Percentiles rank a stretch among this genome's conserved stretches.
Conservation (phyloP, 495 filamentous ascomycete species). For the Aspergillus campestris region DNA sequence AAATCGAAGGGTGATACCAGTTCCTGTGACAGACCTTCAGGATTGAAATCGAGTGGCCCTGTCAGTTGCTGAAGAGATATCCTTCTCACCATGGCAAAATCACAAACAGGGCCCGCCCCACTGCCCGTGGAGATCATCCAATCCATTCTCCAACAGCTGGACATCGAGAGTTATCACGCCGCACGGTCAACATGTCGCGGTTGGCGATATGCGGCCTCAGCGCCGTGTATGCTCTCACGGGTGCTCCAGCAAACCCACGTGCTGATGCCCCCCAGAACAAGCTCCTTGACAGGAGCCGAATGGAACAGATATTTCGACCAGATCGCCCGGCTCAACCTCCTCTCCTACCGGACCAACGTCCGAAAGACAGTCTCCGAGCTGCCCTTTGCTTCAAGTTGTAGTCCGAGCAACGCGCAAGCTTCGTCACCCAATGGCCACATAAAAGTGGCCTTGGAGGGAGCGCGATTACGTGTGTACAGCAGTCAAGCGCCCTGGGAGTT, state of each 20-base stretch:
- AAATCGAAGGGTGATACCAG: too few species aligned
- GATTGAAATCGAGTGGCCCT: too few species aligned
- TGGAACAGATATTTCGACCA: conserved; percentile 14
- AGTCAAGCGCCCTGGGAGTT: conserved; percentile 1
- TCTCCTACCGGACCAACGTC: conserved; percentile 3
- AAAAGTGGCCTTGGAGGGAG: conserved; percentile 8
- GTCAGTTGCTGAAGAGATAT: too few species aligned
- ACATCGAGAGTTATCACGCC: conserved; percentile 10
- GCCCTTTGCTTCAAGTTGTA: conserved; percentile 4
- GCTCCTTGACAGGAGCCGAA: conserved; percentile 4
- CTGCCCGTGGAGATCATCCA: conserved; percentile 17
- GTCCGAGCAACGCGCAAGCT: neutral
- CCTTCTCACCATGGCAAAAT: neutral
- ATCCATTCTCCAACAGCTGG: conserved; percentile 8
- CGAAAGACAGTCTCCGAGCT: conserved; percentile 3
- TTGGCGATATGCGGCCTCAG: conserved; percentile 13
- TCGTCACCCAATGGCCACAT: conserved; percentile 7
- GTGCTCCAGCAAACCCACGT: conserved; percentile 8
- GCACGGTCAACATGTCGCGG: conserved; percentile 9
- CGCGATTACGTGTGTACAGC: conserved; percentile 5
- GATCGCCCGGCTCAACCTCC: conserved; percentile 7
- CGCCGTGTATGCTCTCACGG: conserved; percentile 7
- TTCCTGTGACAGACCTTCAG: too few species aligned
- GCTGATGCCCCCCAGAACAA: conserved; percentile 4
- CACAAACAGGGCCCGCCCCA: conserved; percentile 1